A percentile compares a stretch with the other conserved stretches of the same genome.
Evolutionary conservation across 2,329 filamentous ascomycete species (phyloP).

Genomic region (Talaromyces sp.): DNA sequence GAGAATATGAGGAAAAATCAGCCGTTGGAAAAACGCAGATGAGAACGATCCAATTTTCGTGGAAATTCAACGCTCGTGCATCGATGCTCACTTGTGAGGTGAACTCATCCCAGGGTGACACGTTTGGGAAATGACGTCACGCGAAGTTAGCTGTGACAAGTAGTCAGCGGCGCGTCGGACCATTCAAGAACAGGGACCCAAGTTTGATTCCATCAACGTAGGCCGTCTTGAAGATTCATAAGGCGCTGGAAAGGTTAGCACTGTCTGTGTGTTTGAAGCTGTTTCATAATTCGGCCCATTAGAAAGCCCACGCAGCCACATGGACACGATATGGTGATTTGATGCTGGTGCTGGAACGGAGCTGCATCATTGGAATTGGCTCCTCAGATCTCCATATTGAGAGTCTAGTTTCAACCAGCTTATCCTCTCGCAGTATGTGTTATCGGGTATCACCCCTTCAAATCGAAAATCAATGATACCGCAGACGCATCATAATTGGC

Average conservation of each 20-base stretch:
- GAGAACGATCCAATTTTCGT: background rate
- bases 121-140: background rate
- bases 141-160: background rate
- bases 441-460: background rate
- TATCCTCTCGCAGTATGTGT: background rate
- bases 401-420: no score
- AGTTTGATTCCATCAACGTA: background rate
- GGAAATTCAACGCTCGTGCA: background rate
- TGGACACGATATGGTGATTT: no score
- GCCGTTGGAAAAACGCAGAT: background rate
- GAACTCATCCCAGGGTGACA: background rate
- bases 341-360: no score
- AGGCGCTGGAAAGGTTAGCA: no score
- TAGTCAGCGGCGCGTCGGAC: background rate
- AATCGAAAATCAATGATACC: background rate
- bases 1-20: background rate
- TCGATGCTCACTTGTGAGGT: background rate
- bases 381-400: no score
- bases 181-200: background rate
- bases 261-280: no score
- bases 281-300: no score
- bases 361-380: no score
- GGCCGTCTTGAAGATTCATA: background rate
- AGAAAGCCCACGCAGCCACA: no score
- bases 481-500: background rate